Evolutionary conservation across 345 rosid genomes (phyloP), one percentile per base, ranked within the genome.

Genomic region (Kandelia obovata): DNA sequence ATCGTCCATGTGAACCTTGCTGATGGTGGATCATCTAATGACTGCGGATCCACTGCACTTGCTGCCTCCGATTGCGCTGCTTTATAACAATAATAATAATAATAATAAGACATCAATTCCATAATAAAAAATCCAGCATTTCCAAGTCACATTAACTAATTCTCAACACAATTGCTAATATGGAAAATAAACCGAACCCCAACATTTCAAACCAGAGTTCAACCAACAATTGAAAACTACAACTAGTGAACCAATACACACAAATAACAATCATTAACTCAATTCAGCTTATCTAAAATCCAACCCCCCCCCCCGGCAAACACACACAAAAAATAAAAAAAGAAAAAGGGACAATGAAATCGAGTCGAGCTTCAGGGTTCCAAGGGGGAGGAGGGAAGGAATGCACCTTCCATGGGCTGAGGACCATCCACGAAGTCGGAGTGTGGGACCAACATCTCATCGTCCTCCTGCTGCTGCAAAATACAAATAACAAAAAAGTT

Each of bases 351-450:
- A 26, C 31, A 56, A 56, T 11, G 30, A 56, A 56, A 21, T 25
- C 19, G 31, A 25, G 17, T 56, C 5, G 28, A 25, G 13, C 28
- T 21, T 56, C 31, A 56, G 26, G 17, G 4, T 56, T 56, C 30
- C 27, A 25, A 25, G 59, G 30, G 28, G 6, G 25, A 26, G 6
- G 28, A 25, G 28, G 39, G 5, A 13, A 27, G 5, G 58, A 57
- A 58, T 25, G 58, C 49, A 82, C 85, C 82, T 82, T 82, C 85
- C 85, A 79, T 82, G 21, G 85, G 81, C 75, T 76, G 83, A 68
- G 85, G 75, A 27, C 83, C 83, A 0, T 73, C 83, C 2, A 62
- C 64, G 2, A 76, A 43, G 19, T 79, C 85, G 2, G 76, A 58
- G 64, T 73, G 82, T 4, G 85, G 85, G 39, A 82, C 82, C 56